Evolutionary conservation across 352 stramenopile genomes (phyloP).

Genomic region (Globisporangium yorkense): DNA sequence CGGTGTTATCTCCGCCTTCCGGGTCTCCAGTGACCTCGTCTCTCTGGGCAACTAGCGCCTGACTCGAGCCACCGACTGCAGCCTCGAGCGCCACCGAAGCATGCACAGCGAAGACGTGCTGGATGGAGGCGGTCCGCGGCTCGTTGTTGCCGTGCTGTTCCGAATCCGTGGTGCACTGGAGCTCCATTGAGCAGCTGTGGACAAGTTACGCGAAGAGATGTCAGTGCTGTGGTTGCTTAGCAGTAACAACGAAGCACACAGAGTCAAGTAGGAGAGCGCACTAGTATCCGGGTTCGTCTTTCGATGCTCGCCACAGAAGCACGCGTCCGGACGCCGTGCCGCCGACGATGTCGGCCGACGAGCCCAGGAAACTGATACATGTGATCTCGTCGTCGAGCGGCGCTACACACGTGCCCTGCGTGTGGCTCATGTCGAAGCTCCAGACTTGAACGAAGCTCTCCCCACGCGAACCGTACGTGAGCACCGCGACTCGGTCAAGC

Average conservation of each 20-base stretch:
- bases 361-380: slow-evolving; percentile 44
- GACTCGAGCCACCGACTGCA: background rate
- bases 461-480: slow-evolving; percentile 25
- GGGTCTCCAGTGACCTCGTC: background rate
- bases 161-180: slow-evolving; percentile 5
- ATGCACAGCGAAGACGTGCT: slow-evolving; percentile 5
- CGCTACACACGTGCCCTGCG: slow-evolving; percentile 49
- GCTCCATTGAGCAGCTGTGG: slow-evolving; percentile 7
- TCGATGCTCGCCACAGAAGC: slow-evolving; percentile 32
- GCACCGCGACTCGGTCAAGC: slow-evolving; percentile 40
- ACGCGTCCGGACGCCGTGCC: slow-evolving; percentile 39
- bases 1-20: background rate
- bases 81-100: background rate
- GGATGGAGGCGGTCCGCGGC: background rate
- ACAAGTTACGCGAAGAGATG: background rate
- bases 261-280: background rate
- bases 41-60: background rate
- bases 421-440: slow-evolving; percentile 65
- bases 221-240: background rate
- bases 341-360: slow-evolving; percentile 37
- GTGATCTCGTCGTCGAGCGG: slow-evolving; percentile 38
- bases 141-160: background rate
- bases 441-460: slow-evolving; percentile 73
- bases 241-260: background rate
- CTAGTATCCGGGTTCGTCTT: slow-evolving; percentile 11